Evolutionary conservation across 2,329 filamentous ascomycete species (phyloP).

Genomic region (Fusarium paranaense): DNA sequence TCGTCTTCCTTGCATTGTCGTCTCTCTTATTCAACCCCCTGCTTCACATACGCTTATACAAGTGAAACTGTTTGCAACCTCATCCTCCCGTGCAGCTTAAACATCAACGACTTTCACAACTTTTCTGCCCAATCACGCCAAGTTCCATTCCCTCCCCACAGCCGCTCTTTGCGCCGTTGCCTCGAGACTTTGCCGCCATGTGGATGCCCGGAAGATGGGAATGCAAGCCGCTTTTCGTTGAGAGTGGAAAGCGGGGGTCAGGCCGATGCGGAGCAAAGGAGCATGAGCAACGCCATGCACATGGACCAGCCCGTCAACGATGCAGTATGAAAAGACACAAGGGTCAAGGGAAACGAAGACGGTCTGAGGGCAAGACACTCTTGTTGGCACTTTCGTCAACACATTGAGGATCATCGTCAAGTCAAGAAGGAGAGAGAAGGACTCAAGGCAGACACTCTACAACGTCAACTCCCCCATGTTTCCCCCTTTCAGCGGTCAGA

Average conservation of each 20-base stretch:
- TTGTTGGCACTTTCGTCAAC: neutral
- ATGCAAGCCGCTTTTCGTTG: constrained; percentile 31
- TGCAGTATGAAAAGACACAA: neutral
- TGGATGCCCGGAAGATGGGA: constrained; percentile 33
- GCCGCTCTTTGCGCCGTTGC: constrained; percentile 36
- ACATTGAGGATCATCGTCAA: neutral
- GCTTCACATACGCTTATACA: neutral
- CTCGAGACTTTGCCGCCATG: constrained; percentile 29
- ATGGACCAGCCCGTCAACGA: constrained; percentile 1
- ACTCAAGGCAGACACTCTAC: neutral
- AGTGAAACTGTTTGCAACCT: neutral
- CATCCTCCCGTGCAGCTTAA: neutral
- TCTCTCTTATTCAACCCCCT: neutral
- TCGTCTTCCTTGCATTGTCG: neutral
- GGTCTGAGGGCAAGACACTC: neutral
- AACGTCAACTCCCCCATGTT: constrained; percentile 7
- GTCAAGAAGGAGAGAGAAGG: neutral
- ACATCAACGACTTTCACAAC: neutral
- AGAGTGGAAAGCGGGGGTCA: constrained; percentile 33
- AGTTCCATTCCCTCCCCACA: constrained; percentile 20
- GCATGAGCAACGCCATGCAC: constrained; percentile 14
- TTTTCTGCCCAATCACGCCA: constrained; percentile 22
- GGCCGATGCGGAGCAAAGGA: constrained; percentile 42
- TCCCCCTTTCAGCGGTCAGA: constrained; percentile 1
- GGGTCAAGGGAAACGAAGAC: neutral